phyloP scores from a whole-genome alignment of 2,329 filamentous ascomycete species.

The Rosellinia necatrix region DNA sequence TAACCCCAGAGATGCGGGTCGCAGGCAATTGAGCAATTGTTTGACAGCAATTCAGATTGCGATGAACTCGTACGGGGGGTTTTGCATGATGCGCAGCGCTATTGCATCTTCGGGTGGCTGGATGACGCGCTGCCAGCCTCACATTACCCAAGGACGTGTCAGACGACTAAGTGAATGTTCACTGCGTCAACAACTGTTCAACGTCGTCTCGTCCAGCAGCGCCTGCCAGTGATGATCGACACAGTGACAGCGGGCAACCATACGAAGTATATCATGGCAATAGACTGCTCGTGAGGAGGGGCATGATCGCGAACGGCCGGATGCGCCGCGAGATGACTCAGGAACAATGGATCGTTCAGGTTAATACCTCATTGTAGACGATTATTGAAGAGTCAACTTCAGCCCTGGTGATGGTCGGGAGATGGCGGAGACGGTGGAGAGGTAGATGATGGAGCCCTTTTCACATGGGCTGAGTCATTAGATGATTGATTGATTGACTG shows the following conservation, averaged over 20 bases:
- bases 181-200: slow-evolving; percentile 2
- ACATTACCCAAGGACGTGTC: neutral
- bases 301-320: neutral
- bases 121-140: too few species aligned
- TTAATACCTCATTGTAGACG: neutral
- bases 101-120: too few species aligned
- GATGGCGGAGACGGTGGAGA: too few species aligned
- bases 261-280: neutral
- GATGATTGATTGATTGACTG: too few species aligned
- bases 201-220: too few species aligned
- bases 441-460: neutral
- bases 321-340: slow-evolving; percentile 14
- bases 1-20: too few species aligned
- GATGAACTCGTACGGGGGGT: too few species aligned
- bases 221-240: neutral
- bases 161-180: slow-evolving; percentile 1
- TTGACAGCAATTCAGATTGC: too few species aligned
- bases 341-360: slow-evolving; percentile 7
- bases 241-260: neutral
- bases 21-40: too few species aligned
- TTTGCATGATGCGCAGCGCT: too few species aligned
- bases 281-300: neutral
- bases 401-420: neutral
- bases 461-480: slow-evolving; percentile 12
- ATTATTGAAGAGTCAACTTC: neutral